Base-by-base conservation (phyloP, 2,329 filamentous ascomycete genomes). In the Pseudocercospora fuligena region DNA sequence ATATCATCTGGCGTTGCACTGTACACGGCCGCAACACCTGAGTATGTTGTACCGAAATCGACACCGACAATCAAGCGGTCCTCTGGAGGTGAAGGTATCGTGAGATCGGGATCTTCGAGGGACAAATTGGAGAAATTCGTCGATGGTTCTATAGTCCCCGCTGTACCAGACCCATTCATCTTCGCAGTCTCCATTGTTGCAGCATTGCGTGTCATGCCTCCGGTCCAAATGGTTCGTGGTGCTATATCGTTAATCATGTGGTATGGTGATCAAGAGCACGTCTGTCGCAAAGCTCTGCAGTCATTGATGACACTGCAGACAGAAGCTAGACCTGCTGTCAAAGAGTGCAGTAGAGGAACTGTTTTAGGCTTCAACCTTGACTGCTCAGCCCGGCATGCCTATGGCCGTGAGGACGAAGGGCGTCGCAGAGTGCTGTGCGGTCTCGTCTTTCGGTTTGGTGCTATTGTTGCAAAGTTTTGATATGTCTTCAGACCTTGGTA, bases 1-100 rank as follows among this genome's bases (percentile, higher is more conserved):
- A 94, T 84, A 77, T 93, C 91, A 77, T 94, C 91, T 12, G 91
- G 91, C 1, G 88, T 92, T 19, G 72, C 73, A 56, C 72, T 75
- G 66, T 77, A 76, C 19, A 71, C 71, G n/a, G 62, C 64, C 31
- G 83, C 87, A 81, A 80, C 90, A 88, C 90, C 91, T 51, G 89
- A 92, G 76, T 92, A 94, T 1, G 91, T 94, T n/a, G 92, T 94
- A 14, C 92, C 92, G 80, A 94, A 94, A 77, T 94, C 92, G 7
- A 94, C 88, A 7, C 91, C 92, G 36, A 94, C 90, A 72, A 93
- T 91, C 71, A 93, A 80, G 63, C 89, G 84, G 75, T 92, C 90
- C 9, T 63, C 49, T 23, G 49, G 46, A 23, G 60, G 40, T 40
- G 57, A 54, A 51, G 64, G 64, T 46, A 65, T 29, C 11, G 63